Evolutionary conservation across 2,329 filamentous ascomycete species (phyloP), one percentile per base, ranked within the genome.

Genomic region (Arthrobotrys musiformis): DNA sequence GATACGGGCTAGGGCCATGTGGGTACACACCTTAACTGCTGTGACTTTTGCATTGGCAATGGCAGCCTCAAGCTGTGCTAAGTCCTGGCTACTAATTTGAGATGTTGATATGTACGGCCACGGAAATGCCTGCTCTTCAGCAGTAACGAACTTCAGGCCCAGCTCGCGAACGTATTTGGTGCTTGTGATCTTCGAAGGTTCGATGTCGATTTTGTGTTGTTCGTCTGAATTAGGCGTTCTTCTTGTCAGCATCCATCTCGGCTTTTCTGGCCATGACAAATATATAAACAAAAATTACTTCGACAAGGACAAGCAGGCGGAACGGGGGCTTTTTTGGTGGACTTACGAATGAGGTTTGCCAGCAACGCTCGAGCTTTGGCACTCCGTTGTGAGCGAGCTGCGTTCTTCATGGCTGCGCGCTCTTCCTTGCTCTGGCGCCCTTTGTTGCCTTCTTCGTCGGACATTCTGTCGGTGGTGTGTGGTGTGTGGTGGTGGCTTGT

Each of bases 191-290:
- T 76, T 76, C 46, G 72, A 66, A 4, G 72, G 72, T 58, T 76
- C 72, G 48, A 76, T 76, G n/a, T 76, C 72, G 37, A 70, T 70
- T 64, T 76, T 76, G 72, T 76, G 72, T 76, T 76, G 72, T 58
- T 76, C 72, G 58, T 70, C 72, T 76, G 72, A 48, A 30, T 17
- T 54, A 30, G 64, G 30, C 24, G 54, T 30, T 58, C 26, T 50
- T 30, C 22, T 6, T 48, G 72, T 76, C 72, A 76, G 72, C 72
- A 76, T 76, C 54, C 35, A 68, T 70, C 50, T 72, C 60, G 54
- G 54, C 54, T 58, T 37, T 19, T 63, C 61, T 52, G 19, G 50
- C 42, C 42, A 69, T 76, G 72, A 76, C 72, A 76, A 76, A 76
- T 76, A 74, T 56, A 67, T 68, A 69, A 63, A 69, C 44, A 68